These are phyloP conservation scores for Eucalyptus sp. DNA, from an alignment of 345 rosid species.

Conservation along the genomic window DNA sequence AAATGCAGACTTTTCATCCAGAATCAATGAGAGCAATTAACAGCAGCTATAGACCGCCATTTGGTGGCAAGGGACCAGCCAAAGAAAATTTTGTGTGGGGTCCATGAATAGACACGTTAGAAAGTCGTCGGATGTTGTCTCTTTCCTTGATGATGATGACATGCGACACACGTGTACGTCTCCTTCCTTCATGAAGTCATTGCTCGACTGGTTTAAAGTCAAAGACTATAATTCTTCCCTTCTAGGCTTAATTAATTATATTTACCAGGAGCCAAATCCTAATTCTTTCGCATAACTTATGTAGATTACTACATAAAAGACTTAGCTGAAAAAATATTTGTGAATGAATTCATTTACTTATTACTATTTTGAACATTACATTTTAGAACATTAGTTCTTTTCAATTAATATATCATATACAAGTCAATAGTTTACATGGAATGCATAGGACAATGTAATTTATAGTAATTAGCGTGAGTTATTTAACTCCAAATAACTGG, in stretches of 20 bases:
- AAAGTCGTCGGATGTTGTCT: not conserved
- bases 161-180: not conserved
- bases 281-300: not conserved
- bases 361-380: not conserved
- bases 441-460: not conserved
- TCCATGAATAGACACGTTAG: not conserved
- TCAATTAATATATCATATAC: not conserved
- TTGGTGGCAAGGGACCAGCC: not conserved
- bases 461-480: not conserved
- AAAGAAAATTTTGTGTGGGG: not conserved
- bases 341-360: not conserved
- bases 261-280: not conserved
- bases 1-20: not conserved
- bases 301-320: not conserved
- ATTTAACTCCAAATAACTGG: not conserved
- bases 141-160: not conserved
- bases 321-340: not conserved
- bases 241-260: not conserved
- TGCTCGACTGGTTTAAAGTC: not conserved
- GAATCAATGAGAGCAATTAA: not conserved
- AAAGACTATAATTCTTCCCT: not conserved
- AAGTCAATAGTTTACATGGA: not conserved
- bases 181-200: not conserved
- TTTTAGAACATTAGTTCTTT: not conserved
- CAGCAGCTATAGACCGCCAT: not conserved